Evolutionary conservation across 1,284 basidiomycete species (phyloP).

Genomic region (Mycosarcoma maydis): DNA sequence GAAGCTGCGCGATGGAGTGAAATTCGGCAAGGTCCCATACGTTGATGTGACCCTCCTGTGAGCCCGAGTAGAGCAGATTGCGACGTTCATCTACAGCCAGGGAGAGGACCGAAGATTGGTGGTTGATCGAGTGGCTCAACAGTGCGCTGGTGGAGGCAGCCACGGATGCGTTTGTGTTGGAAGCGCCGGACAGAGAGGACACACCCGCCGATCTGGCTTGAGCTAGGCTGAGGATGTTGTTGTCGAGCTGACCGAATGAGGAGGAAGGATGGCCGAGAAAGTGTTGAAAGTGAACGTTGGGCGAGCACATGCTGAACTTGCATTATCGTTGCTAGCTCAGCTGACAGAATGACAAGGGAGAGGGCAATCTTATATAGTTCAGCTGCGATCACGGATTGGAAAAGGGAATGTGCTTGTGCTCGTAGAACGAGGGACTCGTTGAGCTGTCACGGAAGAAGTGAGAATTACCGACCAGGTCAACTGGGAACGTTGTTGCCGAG

Average conservation of each 20-base stretch:
- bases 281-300: constrained; percentile 48
- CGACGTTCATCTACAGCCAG: constrained; percentile 54
- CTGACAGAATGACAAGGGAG: neutral
- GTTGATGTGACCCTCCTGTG: constrained; percentile 50
- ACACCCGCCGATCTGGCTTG: constrained; percentile 10
- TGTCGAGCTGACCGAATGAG: constrained; percentile 7
- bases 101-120: constrained; percentile 53
- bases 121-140: constrained; percentile 52
- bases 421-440: too few relatives aligned
- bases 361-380: too few relatives aligned
- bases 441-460: neutral
- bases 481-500: neutral
- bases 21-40: constrained; percentile 57
- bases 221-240: constrained; percentile 10
- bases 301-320: constrained; percentile 41
- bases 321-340: neutral
- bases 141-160: constrained; percentile 7
- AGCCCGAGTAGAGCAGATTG: constrained; percentile 51
- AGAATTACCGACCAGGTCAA: neutral
- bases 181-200: constrained; percentile 1
- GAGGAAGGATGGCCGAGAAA: constrained; percentile 19
- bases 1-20: constrained; percentile 31
- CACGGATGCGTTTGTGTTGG: neutral
- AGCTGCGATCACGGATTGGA: too few relatives aligned
- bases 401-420: too few relatives aligned